These are phyloP conservation scores for Ogataea nakhonphanomensis DNA, from an alignment of 805 yeast genomes.

Conservation along the genomic window DNA sequence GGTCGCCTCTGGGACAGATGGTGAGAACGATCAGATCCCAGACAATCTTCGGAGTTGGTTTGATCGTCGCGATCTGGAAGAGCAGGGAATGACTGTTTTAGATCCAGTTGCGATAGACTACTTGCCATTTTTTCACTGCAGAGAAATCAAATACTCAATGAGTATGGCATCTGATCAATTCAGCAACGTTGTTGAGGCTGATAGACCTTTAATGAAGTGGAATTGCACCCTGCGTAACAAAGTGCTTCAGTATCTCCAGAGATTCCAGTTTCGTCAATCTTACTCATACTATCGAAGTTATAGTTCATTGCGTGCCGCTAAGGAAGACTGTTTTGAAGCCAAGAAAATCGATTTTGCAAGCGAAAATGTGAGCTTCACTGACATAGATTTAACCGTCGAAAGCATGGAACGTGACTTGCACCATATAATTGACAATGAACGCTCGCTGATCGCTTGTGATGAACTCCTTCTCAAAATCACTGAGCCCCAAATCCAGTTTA, in stretches of 20 bases:
- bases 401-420: conserved; percentile 2
- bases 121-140: conserved; percentile 64
- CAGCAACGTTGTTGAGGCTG: conserved; percentile 68
- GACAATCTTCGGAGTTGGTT: conserved; percentile 53
- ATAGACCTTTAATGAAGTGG: conserved; percentile 77
- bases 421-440: conserved; percentile 6
- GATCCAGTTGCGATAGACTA: conserved; percentile 43
- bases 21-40: conserved; percentile 5
- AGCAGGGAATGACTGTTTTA: conserved; percentile 39
- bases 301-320: conserved; percentile 28
- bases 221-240: conserved; percentile 64
- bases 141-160: conserved; percentile 71
- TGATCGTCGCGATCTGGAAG: conserved; percentile 59
- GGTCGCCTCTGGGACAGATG: conserved; percentile 38
- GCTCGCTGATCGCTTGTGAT: conserved; percentile 39
- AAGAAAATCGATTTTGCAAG: neutral
- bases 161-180: conserved; percentile 42
- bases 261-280: conserved; percentile 43
- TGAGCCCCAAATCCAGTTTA: conserved; percentile 80
- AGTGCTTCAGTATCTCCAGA: conserved; percentile 55
- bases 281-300: conserved; percentile 34
- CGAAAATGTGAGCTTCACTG: neutral
- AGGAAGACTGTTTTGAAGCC: conserved; percentile 1
- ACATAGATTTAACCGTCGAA: neutral
- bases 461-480: conserved; percentile 65